These are phyloP conservation scores for Pseudotsuga menziesii DNA, from an alignment of 75 land plant species.

Conservation along the genomic window DNA sequence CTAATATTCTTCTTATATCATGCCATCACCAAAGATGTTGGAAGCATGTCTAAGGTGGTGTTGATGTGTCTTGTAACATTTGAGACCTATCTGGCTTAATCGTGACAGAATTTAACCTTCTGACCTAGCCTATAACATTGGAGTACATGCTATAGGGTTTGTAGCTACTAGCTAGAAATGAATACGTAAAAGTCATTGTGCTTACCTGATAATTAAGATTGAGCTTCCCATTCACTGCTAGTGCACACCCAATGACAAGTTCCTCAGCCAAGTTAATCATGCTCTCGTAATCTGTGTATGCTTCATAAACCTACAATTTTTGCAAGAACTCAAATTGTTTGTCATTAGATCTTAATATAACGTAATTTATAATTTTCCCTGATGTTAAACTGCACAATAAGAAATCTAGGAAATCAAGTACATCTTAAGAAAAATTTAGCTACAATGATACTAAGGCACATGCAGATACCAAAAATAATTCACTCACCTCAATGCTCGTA, in stretches of 20 bases:
- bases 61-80: too few species aligned
- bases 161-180: too few species aligned
- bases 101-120: too few species aligned
- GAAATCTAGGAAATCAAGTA: background rate
- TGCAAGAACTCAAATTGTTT: slow-evolving; percentile 4
- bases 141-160: too few species aligned
- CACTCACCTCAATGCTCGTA: slow-evolving; percentile 82
- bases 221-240: slow-evolving; percentile 57
- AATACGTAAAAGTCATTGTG: too few species aligned
- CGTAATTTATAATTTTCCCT: background rate
- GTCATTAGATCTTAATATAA: background rate
- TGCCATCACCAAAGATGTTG: too few species aligned
- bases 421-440: too few species aligned
- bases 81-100: too few species aligned
- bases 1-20: too few species aligned
- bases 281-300: slow-evolving; percentile 84
- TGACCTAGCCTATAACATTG: too few species aligned
- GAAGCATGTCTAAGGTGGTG: too few species aligned
- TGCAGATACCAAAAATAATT: background rate
- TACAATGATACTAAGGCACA: background rate
- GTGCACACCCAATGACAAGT: slow-evolving; percentile 71
- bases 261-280: slow-evolving; percentile 94
- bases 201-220: slow-evolving; percentile 74
- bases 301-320: slow-evolving; percentile 78
- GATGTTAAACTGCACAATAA: background rate